Base-by-base conservation (phyloP, 2,329 filamentous ascomycete genomes). In the Clonostachys byssicola region DNA sequence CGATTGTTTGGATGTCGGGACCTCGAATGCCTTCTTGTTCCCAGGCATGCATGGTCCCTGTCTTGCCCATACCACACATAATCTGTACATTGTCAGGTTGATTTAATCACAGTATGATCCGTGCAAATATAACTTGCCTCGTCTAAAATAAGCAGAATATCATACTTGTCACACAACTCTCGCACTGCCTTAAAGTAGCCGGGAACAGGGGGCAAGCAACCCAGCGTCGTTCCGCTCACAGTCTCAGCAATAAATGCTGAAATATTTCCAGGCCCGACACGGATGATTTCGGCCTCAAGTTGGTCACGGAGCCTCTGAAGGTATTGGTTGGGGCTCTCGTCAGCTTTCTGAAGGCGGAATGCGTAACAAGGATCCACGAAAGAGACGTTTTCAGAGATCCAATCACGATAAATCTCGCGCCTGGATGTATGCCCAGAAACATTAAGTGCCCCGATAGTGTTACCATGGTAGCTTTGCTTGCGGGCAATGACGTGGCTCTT, bases 61-160 rank as follows among this genome's bases (percentile, higher is more conserved):
- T 75, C 8, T 81, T 72, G 6, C 82, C 82, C 63, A 79, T 77
- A 13, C 82, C 82, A 47, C 76, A 83, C 84, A 89, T 88, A 52
- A 89, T 20, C 18, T 20, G 18, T 20, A 20, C 5, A 20, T 5
- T 20, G 18, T 5, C 5, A 20, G 18, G 18, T 20, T 20, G 5
- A 20, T 20, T 20, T 5, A 20, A 20, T 20, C 4, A 4, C 18
- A 20, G 18, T n/a, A 20, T 20, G 4, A 20, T 20, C 18, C 18
- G 18, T 4, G 18, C 5, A 20, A 20, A 20, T 20, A 20, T 20
- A 20, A 20, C 18, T 20, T 20, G 5, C 75, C 60, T 78, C 73
- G 50, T 80, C 76, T 0, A 77, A 48, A 18, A 77, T 66, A 13
- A 81, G 62, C 9, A 82, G 64, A 1, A 74, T 71, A 2, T 73